These are phyloP conservation scores for Saturnispora quitensis DNA, from an alignment of 805 yeast genomes.

Conservation along the genomic window DNA sequence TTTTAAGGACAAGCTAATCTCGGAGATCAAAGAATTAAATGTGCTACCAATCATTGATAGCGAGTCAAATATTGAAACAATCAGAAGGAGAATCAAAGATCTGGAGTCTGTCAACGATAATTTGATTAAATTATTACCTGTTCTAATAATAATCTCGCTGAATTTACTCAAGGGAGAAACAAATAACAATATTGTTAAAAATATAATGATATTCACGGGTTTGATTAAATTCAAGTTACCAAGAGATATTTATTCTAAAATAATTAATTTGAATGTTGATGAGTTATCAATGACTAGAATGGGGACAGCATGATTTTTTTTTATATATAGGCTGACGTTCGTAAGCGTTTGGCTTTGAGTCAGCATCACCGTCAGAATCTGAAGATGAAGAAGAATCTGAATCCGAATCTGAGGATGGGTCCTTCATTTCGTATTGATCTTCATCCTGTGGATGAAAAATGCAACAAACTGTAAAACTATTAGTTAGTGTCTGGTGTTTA, in stretches of 20 bases:
- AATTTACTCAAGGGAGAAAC: conserved; percentile 44
- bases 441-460: conserved; percentile 75
- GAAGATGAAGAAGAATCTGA: conserved; percentile 17
- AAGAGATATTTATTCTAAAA: conserved; percentile 56
- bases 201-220: conserved; percentile 92
- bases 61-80: conserved; percentile 36
- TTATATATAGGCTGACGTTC: conserved; percentile 72
- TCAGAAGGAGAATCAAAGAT: conserved; percentile 60
- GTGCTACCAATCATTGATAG: conserved; percentile 49
- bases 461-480: conserved; percentile 49
- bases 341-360: conserved; percentile 63
- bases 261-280: neutral
- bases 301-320: conserved; percentile 15
- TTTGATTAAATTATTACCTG: conserved; percentile 71
- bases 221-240: conserved; percentile 93
- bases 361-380: conserved; percentile 16
- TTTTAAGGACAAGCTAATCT: conserved; percentile 29
- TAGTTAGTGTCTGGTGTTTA: conserved; percentile 10
- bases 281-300: conserved; percentile 7
- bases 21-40: conserved; percentile 43
- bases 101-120: conserved; percentile 56
- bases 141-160: conserved; percentile 68
- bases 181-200: conserved; percentile 54
- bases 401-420: conserved; percentile 15
- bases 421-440: conserved; percentile 26